Percentiles rank a stretch among this genome's conserved stretches.
phyloP scores from a whole-genome alignment of 805 yeast genomes.

The Wickerhamiella galacta region DNA sequence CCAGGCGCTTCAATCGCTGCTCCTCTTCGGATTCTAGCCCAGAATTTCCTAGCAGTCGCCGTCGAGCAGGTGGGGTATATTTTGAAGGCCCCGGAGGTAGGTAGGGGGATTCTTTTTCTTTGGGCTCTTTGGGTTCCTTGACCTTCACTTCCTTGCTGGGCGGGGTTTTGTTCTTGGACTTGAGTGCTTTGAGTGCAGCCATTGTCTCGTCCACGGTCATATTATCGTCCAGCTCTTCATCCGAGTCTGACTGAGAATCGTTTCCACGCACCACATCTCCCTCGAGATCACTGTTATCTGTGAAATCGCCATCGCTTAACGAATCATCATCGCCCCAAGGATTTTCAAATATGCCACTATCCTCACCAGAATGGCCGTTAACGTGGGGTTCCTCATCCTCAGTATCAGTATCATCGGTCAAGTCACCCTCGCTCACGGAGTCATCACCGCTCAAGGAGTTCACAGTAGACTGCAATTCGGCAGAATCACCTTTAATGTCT shows the following conservation, averaged over 20 bases:
- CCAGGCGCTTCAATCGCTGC: slow-evolving; percentile 35
- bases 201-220: slow-evolving; percentile 3
- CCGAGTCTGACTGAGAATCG: slow-evolving; percentile 1
- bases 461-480: too few relatives aligned
- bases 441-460: too few relatives aligned
- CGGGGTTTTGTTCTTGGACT: slow-evolving; percentile 7
- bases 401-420: slow-evolving; percentile 7
- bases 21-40: slow-evolving; percentile 29
- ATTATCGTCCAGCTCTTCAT: not conserved
- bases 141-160: not conserved
- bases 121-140: slow-evolving; percentile 7
- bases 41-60: slow-evolving; percentile 31
- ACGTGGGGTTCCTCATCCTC: too few relatives aligned
- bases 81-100: slow-evolving; percentile 24
- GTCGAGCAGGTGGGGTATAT: slow-evolving; percentile 78
- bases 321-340: slow-evolving; percentile 8
- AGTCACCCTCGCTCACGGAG: slow-evolving; percentile 9
- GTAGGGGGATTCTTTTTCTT: slow-evolving; percentile 54
- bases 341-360: slow-evolving; percentile 4
- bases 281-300: slow-evolving; percentile 6
- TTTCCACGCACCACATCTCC: slow-evolving; percentile 1
- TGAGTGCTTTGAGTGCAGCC: slow-evolving; percentile 16
- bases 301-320: slow-evolving; percentile 10
- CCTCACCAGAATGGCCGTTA: slow-evolving; percentile 2
- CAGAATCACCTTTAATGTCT: not conserved